Conservation (phyloP, 768 basidiomycete species). For the Butyriboletus loyo region DNA sequence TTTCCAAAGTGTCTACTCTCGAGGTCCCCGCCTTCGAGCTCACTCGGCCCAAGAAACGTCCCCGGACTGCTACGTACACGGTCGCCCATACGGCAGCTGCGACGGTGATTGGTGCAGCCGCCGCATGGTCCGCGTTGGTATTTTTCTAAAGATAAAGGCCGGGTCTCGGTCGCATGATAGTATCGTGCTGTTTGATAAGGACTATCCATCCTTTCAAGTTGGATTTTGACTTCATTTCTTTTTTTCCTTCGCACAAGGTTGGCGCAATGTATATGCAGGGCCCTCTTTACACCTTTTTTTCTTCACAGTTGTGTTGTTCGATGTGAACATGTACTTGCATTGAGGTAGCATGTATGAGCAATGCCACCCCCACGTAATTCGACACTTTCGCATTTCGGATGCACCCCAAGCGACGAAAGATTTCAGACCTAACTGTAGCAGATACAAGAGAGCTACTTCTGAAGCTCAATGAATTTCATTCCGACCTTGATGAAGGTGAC, state of each 20-base stretch:
- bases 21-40: constrained; percentile 6
- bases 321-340: constrained; percentile 1
- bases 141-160: constrained; percentile 43
- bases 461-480: too few species aligned
- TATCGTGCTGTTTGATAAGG: not conserved
- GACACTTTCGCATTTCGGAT: too few species aligned
- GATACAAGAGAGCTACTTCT: too few species aligned
- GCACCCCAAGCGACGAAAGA: too few species aligned
- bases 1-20: not conserved
- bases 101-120: constrained; percentile 64
- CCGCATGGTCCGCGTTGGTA: constrained; percentile 71
- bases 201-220: not conserved
- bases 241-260: not conserved
- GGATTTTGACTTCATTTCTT: not conserved
- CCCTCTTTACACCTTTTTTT: not conserved
- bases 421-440: too few species aligned
- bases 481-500: too few species aligned
- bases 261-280: constrained; percentile 1
- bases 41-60: constrained; percentile 42
- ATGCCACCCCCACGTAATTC: too few species aligned
- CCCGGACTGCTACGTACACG: constrained; percentile 35
- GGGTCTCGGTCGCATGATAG: not conserved
- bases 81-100: constrained; percentile 60
- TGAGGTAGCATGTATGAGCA: constrained; percentile 4
- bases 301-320: not conserved